Evolutionary conservation across 2,329 filamentous ascomycete genomes (phyloP), one percentile per base, ranked within the genome.

Genomic region (Exophiala sp.): DNA sequence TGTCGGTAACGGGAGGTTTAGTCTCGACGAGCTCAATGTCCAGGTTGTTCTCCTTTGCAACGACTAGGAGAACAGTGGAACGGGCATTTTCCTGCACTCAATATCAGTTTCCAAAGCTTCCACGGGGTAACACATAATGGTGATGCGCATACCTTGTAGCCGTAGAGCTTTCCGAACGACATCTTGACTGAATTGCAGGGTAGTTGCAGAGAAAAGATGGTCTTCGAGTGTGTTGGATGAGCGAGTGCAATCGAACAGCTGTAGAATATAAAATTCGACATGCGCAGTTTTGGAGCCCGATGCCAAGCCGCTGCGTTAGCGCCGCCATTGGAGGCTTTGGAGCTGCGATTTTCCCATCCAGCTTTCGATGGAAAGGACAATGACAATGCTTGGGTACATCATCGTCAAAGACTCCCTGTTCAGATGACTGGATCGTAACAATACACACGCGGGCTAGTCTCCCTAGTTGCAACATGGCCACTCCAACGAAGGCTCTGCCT

Each of bases 91-190:
- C 62, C 55, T 62, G 48, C 36, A 53, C 44, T 53, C 58, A 63
- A 60, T 9, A 46, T 60, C 45, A 55, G 57, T 38, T 44, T 49
- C 54, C n/a, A 21, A 24, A 45, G 39, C 45, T 57, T 38, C 50
- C 43, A 47, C 57, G 39, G 34, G 52, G 58, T 60, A 58, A 58
- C 38, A 56, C 51, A 62, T 60, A 52, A 62, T 58, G 64, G 63
- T 52, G 40, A 40, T 11, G 24, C 62, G 69, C 79, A 67, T 86
- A 95, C 92, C 78, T 83, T 73, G 75, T 83, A 84, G 73, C 87
- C 88, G 85, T 94, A 97, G 71, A 99, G 85, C 82, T 95, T 99
- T 80, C 94, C 94, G 84, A 99, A 97, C 73, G 89, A 82, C 88
- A 95, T 95, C 75, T 83, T 89, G 79, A 68, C 60, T 57, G 48